Conservation (phyloP, 179 eudicot genomes). For the Drosera spatulata region DNA sequence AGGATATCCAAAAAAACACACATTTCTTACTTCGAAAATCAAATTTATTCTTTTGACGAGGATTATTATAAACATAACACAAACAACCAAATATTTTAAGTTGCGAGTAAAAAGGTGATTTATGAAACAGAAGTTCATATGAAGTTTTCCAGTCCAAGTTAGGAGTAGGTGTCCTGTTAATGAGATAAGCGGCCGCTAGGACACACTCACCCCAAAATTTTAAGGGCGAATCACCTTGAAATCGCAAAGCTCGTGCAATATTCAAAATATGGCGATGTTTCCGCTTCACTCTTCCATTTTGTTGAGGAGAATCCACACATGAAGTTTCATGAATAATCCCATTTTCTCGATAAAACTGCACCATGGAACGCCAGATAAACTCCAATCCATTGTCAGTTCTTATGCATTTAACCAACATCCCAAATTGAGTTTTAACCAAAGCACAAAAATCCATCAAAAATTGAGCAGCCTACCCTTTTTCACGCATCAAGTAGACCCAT, state of each 20-base stretch:
- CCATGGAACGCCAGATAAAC: background rate
- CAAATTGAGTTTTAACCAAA: background rate
- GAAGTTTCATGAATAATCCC: background rate
- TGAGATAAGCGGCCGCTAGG: background rate
- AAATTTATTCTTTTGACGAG: background rate
- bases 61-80: background rate
- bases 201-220: background rate
- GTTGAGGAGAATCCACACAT: background rate
- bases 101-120: background rate
- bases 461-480: background rate
- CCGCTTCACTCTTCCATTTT: background rate
- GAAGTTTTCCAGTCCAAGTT: background rate
- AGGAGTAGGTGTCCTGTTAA: conserved; percentile 1
- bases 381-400: background rate
- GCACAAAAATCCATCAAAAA: background rate
- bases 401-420: background rate
- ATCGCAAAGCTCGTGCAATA: background rate
- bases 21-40: background rate
- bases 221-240: background rate
- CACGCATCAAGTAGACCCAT: background rate
- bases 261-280: background rate
- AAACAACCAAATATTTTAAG: conserved; percentile 2
- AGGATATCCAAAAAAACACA: conserved; percentile 6
- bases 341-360: background rate
- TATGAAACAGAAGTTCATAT: background rate